phyloP scores from a whole-genome alignment of 1,284 basidiomycete genomes.

The Leccinum fuscescens region DNA sequence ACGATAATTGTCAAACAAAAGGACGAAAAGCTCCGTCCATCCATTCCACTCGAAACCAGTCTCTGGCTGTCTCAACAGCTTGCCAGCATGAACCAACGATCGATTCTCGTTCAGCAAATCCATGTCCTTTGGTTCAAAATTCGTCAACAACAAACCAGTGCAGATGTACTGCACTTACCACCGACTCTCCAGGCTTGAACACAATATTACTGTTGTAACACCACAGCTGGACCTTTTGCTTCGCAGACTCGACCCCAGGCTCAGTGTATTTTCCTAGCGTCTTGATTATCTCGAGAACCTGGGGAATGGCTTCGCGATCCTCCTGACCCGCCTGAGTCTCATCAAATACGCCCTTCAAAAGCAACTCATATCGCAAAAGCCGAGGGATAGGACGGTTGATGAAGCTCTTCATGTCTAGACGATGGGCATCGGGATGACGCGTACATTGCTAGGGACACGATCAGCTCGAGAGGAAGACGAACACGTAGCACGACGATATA shows the following conservation, averaged over 20 bases:
- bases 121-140: constrained; percentile 61
- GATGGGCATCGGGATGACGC: constrained; percentile 73
- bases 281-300: constrained; percentile 84
- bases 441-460: constrained; percentile 52
- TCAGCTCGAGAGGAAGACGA: constrained; percentile 3
- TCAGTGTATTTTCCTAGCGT: constrained; percentile 81
- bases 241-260: constrained; percentile 78
- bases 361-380: constrained; percentile 83
- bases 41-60: constrained; percentile 77
- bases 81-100: constrained; percentile 80
- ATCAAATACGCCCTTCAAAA: constrained; percentile 78
- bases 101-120: constrained; percentile 82
- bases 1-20: constrained; percentile 94
- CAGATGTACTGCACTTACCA: constrained; percentile 49
- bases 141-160: constrained; percentile 2
- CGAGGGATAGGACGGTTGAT: constrained; percentile 88
- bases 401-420: constrained; percentile 85
- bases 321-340: constrained; percentile 72
- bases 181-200: constrained; percentile 75
- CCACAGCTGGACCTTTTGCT: constrained; percentile 87
- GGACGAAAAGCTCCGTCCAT: constrained; percentile 84
- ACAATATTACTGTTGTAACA: constrained; percentile 75
- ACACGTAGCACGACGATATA: constrained; percentile 19
- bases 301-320: constrained; percentile 76
- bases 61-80: constrained; percentile 81